A percentile compares a stretch with the other conserved stretches of the same genome.
Conservation (phyloP, 305 asterid species). For the Solanum hybrid region DNA sequence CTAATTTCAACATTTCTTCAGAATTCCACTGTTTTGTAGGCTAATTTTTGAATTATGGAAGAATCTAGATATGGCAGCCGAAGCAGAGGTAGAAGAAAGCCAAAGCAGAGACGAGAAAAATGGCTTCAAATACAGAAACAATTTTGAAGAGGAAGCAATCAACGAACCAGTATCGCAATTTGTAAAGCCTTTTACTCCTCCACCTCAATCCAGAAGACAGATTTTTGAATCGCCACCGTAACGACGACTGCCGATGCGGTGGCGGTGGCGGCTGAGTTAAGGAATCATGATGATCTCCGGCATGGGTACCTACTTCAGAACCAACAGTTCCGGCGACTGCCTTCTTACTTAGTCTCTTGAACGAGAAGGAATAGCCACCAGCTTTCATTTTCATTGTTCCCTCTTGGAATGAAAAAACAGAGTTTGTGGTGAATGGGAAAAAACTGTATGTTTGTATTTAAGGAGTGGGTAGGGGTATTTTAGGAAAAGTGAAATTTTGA, state of each 20-base stretch:
- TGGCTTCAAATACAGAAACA: constrained; percentile 52
- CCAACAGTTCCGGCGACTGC: background rate
- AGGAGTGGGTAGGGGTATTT: background rate
- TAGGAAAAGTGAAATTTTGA: background rate
- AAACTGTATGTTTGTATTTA: background rate
- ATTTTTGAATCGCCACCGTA: background rate
- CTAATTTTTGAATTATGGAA: background rate
- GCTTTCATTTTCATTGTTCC: background rate
- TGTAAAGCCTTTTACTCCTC: constrained; percentile 44
- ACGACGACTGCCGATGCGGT: background rate
- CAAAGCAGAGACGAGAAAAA: constrained; percentile 46
- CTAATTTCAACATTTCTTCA: background rate
- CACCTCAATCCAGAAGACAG: constrained; percentile 46
- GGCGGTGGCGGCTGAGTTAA: background rate
- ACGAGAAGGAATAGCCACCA: constrained; percentile 27
- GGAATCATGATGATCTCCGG: background rate
- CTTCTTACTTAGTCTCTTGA: constrained; percentile 40
- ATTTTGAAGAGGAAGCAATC: constrained; percentile 65
- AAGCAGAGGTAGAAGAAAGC: constrained; percentile 70
- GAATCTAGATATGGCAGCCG: constrained; percentile 60
- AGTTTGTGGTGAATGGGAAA: background rate
- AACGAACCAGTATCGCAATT: constrained; percentile 54
- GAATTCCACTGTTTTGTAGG: background rate
- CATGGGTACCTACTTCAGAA: background rate
- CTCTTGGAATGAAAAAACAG: background rate